Conservation (phyloP, 805 yeast species). For the Starmerella riodocensis region DNA sequence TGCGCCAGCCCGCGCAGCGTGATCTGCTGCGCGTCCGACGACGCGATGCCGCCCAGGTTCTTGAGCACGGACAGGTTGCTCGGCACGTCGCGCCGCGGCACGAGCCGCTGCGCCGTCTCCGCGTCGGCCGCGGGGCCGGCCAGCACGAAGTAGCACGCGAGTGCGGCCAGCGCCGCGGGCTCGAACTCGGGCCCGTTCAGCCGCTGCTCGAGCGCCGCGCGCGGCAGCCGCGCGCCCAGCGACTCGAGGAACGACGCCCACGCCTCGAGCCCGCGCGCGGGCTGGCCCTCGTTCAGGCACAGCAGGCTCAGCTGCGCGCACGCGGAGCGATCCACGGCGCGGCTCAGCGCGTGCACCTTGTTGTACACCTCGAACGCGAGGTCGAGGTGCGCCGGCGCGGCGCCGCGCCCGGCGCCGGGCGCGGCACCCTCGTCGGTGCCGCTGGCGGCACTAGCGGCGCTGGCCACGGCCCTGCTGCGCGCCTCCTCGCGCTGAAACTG, state of each 20-base stretch:
- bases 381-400: constrained; percentile 6
- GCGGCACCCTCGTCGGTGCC: too few relatives aligned
- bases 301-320: constrained; percentile 20
- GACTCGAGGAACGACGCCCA: constrained; percentile 28
- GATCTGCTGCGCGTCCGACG: constrained; percentile 6
- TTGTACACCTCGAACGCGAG: constrained; percentile 11
- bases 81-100: constrained; percentile 24
- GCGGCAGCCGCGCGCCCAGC: constrained; percentile 11
- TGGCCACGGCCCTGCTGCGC: too few relatives aligned
- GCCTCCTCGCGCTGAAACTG: too few relatives aligned
- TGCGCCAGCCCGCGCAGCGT: constrained; percentile 17
- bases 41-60: constrained; percentile 10
- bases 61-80: constrained; percentile 7
- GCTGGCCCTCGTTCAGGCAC: constrained; percentile 19
- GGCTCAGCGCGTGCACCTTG: constrained; percentile 6
- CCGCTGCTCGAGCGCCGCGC: constrained; percentile 5
- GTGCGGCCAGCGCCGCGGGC: constrained; percentile 26
- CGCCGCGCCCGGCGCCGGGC: too few relatives aligned
- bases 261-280: constrained; percentile 23
- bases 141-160: constrained; percentile 24
- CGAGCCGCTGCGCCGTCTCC: constrained; percentile 22
- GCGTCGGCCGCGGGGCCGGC: constrained; percentile 20
- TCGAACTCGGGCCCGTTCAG: constrained; percentile 19
- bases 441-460: too few relatives aligned
- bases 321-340: constrained; percentile 9